Evolutionary conservation across 2,329 filamentous ascomycete species (phyloP), one percentile per base, ranked within the genome.

Genomic region (Fusarium sp.): DNA sequence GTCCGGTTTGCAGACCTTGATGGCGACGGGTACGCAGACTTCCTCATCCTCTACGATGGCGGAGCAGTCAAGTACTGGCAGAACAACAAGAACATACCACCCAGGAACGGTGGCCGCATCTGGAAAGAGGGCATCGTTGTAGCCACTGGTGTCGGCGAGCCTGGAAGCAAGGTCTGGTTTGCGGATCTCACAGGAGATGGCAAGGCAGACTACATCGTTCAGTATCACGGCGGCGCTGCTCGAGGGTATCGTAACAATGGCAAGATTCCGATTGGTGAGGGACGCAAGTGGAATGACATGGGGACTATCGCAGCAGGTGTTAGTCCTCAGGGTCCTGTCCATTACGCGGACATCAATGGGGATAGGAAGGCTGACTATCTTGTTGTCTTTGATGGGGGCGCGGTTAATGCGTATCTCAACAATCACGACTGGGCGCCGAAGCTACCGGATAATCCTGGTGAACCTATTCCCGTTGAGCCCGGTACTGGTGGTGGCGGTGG

Each of bases 341-440:
- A 30, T 1, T 77, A 69, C 4, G 74, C 74, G 2, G 74, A 76
- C 26, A 32, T 74, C 32, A 59, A 76, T 11, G 74, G 74, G 3
- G 71, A 76, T 22, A 45, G 71, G 0, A 73, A 73, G 22, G 55
- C 42, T 17, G 74, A 76, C 24, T 75, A 76, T 14, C 60, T 76
- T 26, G 59, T 72, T 15, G 47, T 48, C 1, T 66, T 66, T 32
- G 45, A 35, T 11, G 65, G 65, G 1, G 72, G 73, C 0, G 35
- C 35, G 6, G 24, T 75, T 57, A 72, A 72, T 22, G 73, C 62
- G 18, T 75, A 70, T 7, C 54, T 74, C 39, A 74, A 75, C 4
- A 28, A 28, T 30, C 8, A 69, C 24, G 20, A 65, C 28, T 68
- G 60, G 65, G 14, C 8, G 10, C 55, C 26, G 15, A 61, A 55